A percentile compares a stretch with the other conserved stretches of the same genome.
Conservation (phyloP, 192 early-diverging fungal species). For the Coemansia sp. region DNA sequence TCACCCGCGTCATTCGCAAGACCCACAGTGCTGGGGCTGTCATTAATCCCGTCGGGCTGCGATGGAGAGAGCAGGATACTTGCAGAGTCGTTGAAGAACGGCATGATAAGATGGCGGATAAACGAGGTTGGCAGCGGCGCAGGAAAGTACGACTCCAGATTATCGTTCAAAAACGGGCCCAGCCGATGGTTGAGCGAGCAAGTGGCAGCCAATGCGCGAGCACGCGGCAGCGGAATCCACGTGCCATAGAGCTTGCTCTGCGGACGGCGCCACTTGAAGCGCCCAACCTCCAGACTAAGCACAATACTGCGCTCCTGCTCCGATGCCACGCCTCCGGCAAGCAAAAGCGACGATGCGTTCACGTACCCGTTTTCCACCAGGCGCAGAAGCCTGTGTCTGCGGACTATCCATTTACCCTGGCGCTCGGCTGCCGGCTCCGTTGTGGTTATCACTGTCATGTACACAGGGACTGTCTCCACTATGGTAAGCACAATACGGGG, state of each 20-base stretch:
- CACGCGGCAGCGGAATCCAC: conserved; percentile 89
- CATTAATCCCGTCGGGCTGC: neutral
- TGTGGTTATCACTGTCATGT: conserved; percentile 54
- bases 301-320: conserved; percentile 83
- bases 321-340: conserved; percentile 83
- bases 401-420: conserved; percentile 46
- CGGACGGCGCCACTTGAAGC: conserved; percentile 71
- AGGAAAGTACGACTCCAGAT: conserved; percentile 66
- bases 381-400: conserved; percentile 71
- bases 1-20: neutral
- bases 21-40: neutral
- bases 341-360: conserved; percentile 79
- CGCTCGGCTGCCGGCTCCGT: conserved; percentile 40
- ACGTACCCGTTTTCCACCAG: conserved; percentile 82
- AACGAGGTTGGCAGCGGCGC: conserved; percentile 60
- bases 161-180: conserved; percentile 75
- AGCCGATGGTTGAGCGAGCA: conserved; percentile 76
- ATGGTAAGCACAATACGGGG: conserved; percentile 54
- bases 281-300: conserved; percentile 78
- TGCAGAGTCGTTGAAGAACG: conserved; percentile 45
- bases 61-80: conserved; percentile 16
- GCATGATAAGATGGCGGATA: conserved; percentile 54
- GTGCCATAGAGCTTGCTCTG: conserved; percentile 77
- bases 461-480: conserved; percentile 55
- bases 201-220: conserved; percentile 77